Percentiles rank a stretch among this genome's conserved stretches.
Evolutionary conservation across 371 early-diverging fungal genomes (phyloP).

Genomic region (Mortierella sp.): DNA sequence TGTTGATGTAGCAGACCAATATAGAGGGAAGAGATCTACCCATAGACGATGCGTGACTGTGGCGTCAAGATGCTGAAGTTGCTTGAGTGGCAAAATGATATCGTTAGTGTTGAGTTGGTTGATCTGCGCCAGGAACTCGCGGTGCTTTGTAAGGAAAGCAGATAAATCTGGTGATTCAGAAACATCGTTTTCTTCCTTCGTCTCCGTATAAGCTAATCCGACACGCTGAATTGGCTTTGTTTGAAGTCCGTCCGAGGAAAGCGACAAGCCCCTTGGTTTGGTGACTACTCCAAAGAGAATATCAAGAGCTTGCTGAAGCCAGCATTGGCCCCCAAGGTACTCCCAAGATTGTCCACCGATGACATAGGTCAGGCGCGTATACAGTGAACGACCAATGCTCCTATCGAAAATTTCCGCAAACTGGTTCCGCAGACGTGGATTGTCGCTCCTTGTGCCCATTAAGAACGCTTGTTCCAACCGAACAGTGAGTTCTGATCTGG

Average conservation of each 20-base stretch:
- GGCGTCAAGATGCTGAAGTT: conserved; percentile 81
- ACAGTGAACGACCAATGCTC: conserved; percentile 76
- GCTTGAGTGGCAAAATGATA: conserved; percentile 68
- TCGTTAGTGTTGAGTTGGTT: conserved; percentile 65
- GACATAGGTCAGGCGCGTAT: conserved; percentile 88
- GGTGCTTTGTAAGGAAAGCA: conserved; percentile 62
- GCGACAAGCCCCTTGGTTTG: conserved; percentile 54
- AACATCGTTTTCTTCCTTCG: conserved; percentile 24
- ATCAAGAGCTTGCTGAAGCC: conserved; percentile 94
- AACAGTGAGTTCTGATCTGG: conserved; percentile 92
- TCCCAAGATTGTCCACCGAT: conserved; percentile 98
- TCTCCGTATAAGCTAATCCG: conserved; percentile 33
- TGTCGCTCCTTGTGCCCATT: conserved; percentile 84
- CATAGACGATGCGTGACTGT: conserved; percentile 82
- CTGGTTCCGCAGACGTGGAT: conserved; percentile 81
- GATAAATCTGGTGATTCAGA: conserved; percentile 50
- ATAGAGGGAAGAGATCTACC: conserved; percentile 88
- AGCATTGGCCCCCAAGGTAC: conserved; percentile 83
- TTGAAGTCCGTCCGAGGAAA: conserved; percentile 64
- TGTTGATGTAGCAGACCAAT: conserved; percentile 80
- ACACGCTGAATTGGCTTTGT: conserved; percentile 65
- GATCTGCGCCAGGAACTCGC: conserved; percentile 70
- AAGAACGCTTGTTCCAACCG: conserved; percentile 95
- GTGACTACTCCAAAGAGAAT: conserved; percentile 82
- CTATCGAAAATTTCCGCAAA: conserved; percentile 88